Evolutionary conservation across 768 basidiomycete species (phyloP), one percentile per base, ranked within the genome.

Genomic region (Mycena polygramma): DNA sequence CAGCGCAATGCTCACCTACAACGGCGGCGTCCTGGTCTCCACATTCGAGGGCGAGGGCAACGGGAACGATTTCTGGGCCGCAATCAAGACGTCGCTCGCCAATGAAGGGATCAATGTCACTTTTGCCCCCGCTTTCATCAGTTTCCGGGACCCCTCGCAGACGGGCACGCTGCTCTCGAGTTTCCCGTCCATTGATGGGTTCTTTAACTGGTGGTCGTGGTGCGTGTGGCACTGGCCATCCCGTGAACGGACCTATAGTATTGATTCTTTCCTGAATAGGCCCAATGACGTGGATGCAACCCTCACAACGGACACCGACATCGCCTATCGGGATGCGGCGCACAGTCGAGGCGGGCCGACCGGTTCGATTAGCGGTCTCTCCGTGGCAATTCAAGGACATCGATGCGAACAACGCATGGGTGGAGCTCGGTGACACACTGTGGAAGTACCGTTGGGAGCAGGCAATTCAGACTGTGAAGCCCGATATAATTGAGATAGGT

Each of bases 21-120:
- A 74, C 24, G 71, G 68, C 30, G 67, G 67, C 1, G 73, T 79
- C 4, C 74, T 83, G 37, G 78, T 84, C 37, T 81, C 81, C 7
- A 83, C 83, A 4, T 84, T 80, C 61, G 71, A 77, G 15, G 84
- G 84, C 9, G 81, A 83, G 57, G 66, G 53, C 41, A 79, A 82
- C 71, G 82, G 81, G 24, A 53, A 77, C 45, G 52, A 68, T 62
- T 75, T 77, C 78, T 77, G 65, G 63, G 63, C 61, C 7, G 60
- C 57, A 17, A 60, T 76, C 67, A 73, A 73, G 26, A 61, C 69
- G 2, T 66, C 66, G 9, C 67, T 76, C 7, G 69, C 69, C 10
- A 68, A 54, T 35, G 41, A 73, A 24, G 78, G 77, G 15, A 74
- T 82, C 69, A 75, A 76, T 30, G 77, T 81, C 59, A 73, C 79